Evolutionary conservation across 1,139 yeast species (phyloP).

Genomic region (Sugiyamaella novakii): DNA sequence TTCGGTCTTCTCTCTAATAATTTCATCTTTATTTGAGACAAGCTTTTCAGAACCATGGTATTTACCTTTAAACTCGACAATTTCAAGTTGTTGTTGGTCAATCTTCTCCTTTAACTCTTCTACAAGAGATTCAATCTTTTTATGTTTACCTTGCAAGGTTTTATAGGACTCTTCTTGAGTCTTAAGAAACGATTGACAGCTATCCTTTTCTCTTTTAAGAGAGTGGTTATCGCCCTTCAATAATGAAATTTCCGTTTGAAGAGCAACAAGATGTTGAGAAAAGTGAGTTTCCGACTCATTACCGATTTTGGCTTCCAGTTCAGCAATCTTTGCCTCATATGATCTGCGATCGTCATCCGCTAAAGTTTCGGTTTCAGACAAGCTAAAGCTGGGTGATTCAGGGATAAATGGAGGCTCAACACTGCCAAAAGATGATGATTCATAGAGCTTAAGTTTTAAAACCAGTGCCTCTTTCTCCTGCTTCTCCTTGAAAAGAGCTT

Average conservation of each 20-base stretch:
- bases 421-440: not conserved
- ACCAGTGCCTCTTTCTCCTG: slow-evolving; percentile 30
- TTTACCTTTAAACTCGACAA: slow-evolving; percentile 27
- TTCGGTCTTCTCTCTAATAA: slow-evolving; percentile 20
- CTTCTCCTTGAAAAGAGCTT: slow-evolving; percentile 30
- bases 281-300: slow-evolving; percentile 16
- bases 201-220: slow-evolving; percentile 31
- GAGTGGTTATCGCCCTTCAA: slow-evolving; percentile 31
- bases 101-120: slow-evolving; percentile 21
- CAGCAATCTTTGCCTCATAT: slow-evolving; percentile 28
- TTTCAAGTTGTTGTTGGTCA: slow-evolving; percentile 27
- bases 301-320: slow-evolving; percentile 27
- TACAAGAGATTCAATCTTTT: slow-evolving; percentile 23
- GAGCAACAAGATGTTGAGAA: slow-evolving; percentile 24
- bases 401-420: not conserved
- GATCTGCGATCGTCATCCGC: slow-evolving; percentile 20
- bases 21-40: slow-evolving; percentile 24
- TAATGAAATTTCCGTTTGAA: slow-evolving; percentile 33
- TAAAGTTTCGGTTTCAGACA: slow-evolving; percentile 25
- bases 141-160: slow-evolving; percentile 25
- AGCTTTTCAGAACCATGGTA: slow-evolving; percentile 26
- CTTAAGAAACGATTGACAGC: slow-evolving; percentile 27
- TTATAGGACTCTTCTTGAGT: slow-evolving; percentile 28
- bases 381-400: slow-evolving; percentile 19
- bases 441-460: slow-evolving; percentile 20